Evolutionary conservation across 257 asterid genomes (phyloP), one percentile per base, ranked within the genome.

Genomic region (Solanum ossicruentum): DNA sequence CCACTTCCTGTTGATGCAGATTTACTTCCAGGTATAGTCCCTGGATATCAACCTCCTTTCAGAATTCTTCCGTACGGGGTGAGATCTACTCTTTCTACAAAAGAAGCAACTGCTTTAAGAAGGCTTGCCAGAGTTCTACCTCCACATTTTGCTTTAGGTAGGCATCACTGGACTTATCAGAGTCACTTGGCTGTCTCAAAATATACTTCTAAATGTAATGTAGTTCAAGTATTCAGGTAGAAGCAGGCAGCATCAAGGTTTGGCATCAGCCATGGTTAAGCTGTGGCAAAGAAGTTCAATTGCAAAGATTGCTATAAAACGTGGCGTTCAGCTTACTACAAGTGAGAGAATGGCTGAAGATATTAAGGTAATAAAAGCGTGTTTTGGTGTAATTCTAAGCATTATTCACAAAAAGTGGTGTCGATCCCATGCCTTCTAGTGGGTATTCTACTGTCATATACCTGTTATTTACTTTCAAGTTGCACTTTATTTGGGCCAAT

Each of bases 331-430:
- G 88, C 93, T 97, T 84, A 95, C 99, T 69, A 93, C 98, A 45
- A 97, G 99, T 90, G 99, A 94, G 90, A 89, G 99, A 90, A 97
- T 97, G 97, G 98, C 99, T 16, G 99, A 97, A 90, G 98, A 97
- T 90, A 92, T 97, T 85, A 95, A 97, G 98, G 99, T 97, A 90
- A 81, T 81, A 47, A 56, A 58, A 84, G 82, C 26, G 45, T 51
- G 26, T 55, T 51, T 77, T 77, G 65, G 47, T 23, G 58, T 85
- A 47, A 49, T 75, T 86, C 54, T 57, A 41, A 69, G 82, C 65
- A 57, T 65, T 49, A 28, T 18, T 69, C 54, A 71, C 54, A 45
- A 51, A 77, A 51, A 9, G 45, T 77, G 63, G 47, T 51, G 82
- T 15, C 11, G 7, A 4, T 15, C 8, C 26, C 60, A 75, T 47